Evolutionary conservation across 768 basidiomycete species (phyloP).

Genomic region (Suillus cothurnatus): DNA sequence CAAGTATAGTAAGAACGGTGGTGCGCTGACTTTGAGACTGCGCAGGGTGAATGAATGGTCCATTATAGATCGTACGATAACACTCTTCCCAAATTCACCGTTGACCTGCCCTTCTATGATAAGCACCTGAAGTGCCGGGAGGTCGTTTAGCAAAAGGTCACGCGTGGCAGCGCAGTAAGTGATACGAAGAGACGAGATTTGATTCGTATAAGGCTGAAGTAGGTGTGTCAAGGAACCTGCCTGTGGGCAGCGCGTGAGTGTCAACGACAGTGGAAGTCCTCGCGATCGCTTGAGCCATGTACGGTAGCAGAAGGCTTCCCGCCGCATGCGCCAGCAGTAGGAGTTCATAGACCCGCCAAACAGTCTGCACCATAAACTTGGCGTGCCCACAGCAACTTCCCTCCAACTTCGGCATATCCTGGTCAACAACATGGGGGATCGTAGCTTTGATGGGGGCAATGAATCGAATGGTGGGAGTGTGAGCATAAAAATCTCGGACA

Average conservation of each 20-base stretch:
- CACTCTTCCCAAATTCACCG: background rate
- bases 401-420: conserved; percentile 47
- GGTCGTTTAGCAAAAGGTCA: conserved; percentile 19
- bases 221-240: background rate
- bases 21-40: conserved; percentile 15
- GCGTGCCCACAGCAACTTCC: conserved; percentile 37
- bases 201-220: conserved; percentile 22
- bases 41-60: conserved; percentile 13
- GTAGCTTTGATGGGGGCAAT: background rate
- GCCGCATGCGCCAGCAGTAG: conserved; percentile 24
- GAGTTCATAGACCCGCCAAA: conserved; percentile 12
- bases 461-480: background rate
- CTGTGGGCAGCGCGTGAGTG: conserved; percentile 10
- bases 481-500: background rate
- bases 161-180: background rate
- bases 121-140: conserved; percentile 22
- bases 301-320: conserved; percentile 17
- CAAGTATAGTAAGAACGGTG: too few species aligned
- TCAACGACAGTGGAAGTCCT: conserved; percentile 22
- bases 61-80: conserved; percentile 8
- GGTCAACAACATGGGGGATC: conserved; percentile 40
- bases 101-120: conserved; percentile 13
- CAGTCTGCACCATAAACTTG: conserved; percentile 45
- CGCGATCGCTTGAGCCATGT: conserved; percentile 15
- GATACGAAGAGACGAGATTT: conserved; percentile 9